phyloP scores from a whole-genome alignment of 2,329 filamentous ascomycete species.

The Pseudogymnoascus sp. region DNA sequence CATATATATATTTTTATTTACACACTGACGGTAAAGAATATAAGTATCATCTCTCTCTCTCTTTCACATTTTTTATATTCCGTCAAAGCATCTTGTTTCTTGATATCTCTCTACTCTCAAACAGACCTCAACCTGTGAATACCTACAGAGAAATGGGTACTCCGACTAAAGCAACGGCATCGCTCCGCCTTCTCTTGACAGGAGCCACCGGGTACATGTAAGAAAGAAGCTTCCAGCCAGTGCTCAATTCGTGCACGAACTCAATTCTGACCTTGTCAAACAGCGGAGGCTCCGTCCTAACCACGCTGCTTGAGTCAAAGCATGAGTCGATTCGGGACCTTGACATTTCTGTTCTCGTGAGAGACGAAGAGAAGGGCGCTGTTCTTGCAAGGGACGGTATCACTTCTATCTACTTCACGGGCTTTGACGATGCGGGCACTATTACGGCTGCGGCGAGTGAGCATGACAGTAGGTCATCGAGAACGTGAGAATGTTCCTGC shows the following conservation, averaged over 20 bases:
- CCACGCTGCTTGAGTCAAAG: slow-evolving; percentile 13
- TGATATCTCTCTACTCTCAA: background rate
- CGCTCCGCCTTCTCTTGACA: slow-evolving; percentile 17
- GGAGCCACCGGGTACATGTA: slow-evolving; percentile 23
- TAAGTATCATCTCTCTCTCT: background rate
- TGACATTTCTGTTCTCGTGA: slow-evolving; percentile 20
- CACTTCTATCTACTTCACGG: slow-evolving; percentile 19
- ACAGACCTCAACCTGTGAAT: background rate
- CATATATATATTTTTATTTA: background rate
- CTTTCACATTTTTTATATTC: background rate
- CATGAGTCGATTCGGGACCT: slow-evolving; percentile 8
- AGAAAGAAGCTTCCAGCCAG: background rate
- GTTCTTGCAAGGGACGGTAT: slow-evolving; percentile 20
- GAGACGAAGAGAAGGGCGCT: slow-evolving; percentile 21
- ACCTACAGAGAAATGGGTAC: background rate
- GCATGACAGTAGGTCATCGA: slow-evolving; percentile 17
- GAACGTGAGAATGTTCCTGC: background rate
- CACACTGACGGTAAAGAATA: background rate
- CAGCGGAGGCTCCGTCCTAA: slow-evolving; percentile 22
- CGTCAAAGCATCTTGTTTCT: background rate
- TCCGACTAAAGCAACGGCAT: background rate
- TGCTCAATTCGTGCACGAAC: background rate
- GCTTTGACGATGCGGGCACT: slow-evolving; percentile 20
- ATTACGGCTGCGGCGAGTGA: slow-evolving; percentile 19
- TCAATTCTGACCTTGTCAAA: background rate